Evolutionary conservation across 768 basidiomycete genomes (phyloP), one percentile per base, ranked within the genome.

Genomic region (Naganishia antarctica): DNA sequence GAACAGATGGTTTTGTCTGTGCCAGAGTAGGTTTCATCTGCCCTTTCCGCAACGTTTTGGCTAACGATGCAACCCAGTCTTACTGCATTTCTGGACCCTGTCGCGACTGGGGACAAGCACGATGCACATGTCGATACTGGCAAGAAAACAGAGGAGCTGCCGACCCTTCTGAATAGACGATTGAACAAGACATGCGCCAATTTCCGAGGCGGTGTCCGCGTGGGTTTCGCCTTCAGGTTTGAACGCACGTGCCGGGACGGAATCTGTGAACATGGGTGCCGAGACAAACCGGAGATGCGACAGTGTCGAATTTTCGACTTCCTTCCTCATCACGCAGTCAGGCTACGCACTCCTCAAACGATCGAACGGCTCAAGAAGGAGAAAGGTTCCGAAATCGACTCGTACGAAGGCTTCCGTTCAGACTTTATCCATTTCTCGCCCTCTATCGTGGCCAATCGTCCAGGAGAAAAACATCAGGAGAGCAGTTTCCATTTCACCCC

Each of bases 371-470:
- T 61, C 4, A 9, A 49, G 75, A 73, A n/a, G 66, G 43, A 44
- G 43, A 44, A 21, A 18, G 43, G 43, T n/a, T 15, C n/a, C 32
- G n/a, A 34, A 9, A 47, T 66, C 59, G 93, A 97, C 76, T 91
- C 91, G 0, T 94, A 85, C 77, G 83, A 84, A 64, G 88, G 84
- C 8, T 96, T 97, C 77, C 87, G 93, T 37, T 94, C 91, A 5
- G 88, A 97, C 77, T 93, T 90, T 74, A 86, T 97, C 49, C 93
- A 98, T 75, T 82, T 93, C 61, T 91, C 91, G 0, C 82, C 91
- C 43, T 96, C 93, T 1, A 79, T 96, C 69, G 53, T 83, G 84
- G 26, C 64, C 48, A 50, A 34, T 49, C 57, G 78, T 78, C 15
- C 37, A 61, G 28, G 37, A 45, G 67, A 68, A 15, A 46, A 63